A percentile compares a stretch with the other conserved stretches of the same genome.
Evolutionary conservation across 495 filamentous ascomycete species (phyloP).

Genomic region (Lepidopterella palustris): DNA sequence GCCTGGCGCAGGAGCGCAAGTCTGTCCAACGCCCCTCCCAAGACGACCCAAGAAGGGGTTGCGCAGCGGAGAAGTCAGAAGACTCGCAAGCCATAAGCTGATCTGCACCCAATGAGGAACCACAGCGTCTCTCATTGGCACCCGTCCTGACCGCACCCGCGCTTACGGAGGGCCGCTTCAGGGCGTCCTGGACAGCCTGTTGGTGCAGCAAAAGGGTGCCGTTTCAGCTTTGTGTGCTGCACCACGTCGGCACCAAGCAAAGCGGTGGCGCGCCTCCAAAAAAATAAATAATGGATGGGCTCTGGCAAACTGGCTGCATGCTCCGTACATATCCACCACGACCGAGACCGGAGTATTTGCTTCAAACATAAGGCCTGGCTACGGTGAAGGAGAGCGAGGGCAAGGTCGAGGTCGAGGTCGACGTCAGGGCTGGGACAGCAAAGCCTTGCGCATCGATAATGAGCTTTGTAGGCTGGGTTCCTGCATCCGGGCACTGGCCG

Average conservation of each 20-base stretch:
- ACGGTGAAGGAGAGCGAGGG: neutral
- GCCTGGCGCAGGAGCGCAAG: neutral
- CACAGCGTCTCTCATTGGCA: neutral
- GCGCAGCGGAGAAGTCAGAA: neutral
- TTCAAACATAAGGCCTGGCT: too few relatives aligned
- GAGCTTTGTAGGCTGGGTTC: neutral
- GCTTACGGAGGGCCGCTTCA: neutral
- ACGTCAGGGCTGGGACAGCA: too few relatives aligned
- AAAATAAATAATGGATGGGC: too few relatives aligned
- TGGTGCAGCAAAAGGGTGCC: conserved; percentile 26
- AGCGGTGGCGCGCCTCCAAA: neutral
- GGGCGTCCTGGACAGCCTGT: neutral
- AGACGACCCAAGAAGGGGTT: neutral
- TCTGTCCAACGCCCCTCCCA: neutral
- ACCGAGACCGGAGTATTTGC: too few relatives aligned
- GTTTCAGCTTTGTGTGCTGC: conserved; percentile 15
- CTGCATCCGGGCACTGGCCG: neutral
- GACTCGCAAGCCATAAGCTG: neutral
- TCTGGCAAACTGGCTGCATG: neutral
- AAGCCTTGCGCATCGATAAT: too few relatives aligned
- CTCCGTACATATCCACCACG: neutral
- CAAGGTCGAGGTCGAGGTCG: neutral
- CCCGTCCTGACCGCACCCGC: neutral
- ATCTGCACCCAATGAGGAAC: neutral
- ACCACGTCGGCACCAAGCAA: neutral